These are phyloP conservation scores for Amphirosellinia nigrospora DNA, from an alignment of 495 filamentous ascomycete species.

Conservation along the genomic window DNA sequence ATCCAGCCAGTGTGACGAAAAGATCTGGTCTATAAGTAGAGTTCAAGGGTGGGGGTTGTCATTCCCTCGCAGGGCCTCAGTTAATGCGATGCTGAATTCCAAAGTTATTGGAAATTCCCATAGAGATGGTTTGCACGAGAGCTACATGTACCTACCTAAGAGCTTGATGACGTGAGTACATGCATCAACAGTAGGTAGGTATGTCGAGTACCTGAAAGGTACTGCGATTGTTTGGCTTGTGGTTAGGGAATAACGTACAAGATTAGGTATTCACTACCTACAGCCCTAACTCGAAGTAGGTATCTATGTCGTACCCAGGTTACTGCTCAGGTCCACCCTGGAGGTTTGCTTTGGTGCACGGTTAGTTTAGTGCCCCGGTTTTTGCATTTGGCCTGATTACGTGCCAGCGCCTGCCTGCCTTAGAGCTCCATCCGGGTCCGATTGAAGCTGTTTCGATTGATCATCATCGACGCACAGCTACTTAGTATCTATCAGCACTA, in stretches of 20 bases:
- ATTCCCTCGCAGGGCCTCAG: background rate
- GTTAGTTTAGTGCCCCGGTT: slow-evolving; percentile 22
- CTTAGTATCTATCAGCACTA: background rate
- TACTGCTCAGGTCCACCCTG: background rate
- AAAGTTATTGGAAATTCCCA: background rate
- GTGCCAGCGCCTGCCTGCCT: slow-evolving; percentile 43
- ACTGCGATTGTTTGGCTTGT: background rate
- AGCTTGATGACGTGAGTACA: slow-evolving; percentile 7
- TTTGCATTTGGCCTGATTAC: slow-evolving; percentile 39
- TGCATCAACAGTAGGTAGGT: background rate
- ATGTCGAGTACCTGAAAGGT: background rate
- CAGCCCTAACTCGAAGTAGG: background rate
- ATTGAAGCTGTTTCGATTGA: slow-evolving; percentile 15
- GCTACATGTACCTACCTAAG: too few relatives aligned
- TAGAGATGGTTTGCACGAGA: background rate
- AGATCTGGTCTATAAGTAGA: slow-evolving; percentile 26
- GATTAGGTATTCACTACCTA: background rate
- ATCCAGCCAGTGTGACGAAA: slow-evolving; percentile 51
- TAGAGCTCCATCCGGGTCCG: slow-evolving; percentile 21
- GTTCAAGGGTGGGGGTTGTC: background rate
- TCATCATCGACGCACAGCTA: slow-evolving; percentile 10
- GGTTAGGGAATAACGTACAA: background rate
- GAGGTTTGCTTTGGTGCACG: background rate
- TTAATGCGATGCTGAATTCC: background rate
- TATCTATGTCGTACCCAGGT: background rate